These are phyloP conservation scores for Nematodospora anomalae DNA, from an alignment of 1,139 yeast genomes.

Conservation along the genomic window DNA sequence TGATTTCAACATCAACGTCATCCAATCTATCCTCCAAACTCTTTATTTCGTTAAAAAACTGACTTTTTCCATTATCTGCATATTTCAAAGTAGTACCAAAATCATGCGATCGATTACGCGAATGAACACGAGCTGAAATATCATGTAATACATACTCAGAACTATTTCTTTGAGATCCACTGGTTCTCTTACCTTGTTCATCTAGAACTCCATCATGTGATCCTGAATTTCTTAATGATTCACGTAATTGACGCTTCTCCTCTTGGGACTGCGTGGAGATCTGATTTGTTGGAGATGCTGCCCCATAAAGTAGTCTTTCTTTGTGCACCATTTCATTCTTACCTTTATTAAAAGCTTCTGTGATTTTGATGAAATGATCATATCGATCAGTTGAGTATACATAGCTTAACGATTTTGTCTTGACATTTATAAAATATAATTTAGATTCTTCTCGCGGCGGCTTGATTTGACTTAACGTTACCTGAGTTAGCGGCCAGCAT, in stretches of 20 bases:
- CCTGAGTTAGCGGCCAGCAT: conserved; percentile 74
- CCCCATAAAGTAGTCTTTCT: conserved; percentile 43
- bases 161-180: conserved; percentile 34
- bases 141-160: conserved; percentile 50
- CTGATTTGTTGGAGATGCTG: conserved; percentile 13
- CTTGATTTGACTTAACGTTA: conserved; percentile 47
- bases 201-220: conserved; percentile 27
- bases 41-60: conserved; percentile 45
- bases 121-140: conserved; percentile 55
- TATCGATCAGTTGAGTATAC: conserved; percentile 66
- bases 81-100: conserved; percentile 22
- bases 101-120: conserved; percentile 54
- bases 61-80: conserved; percentile 23
- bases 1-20: conserved; percentile 64
- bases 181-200: conserved; percentile 25
- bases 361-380: conserved; percentile 58
- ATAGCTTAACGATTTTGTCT: conserved; percentile 49
- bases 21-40: conserved; percentile 62
- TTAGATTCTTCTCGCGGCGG: conserved; percentile 25
- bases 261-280: conserved; percentile 25
- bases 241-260: conserved; percentile 43
- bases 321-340: conserved; percentile 57
- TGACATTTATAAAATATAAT: conserved; percentile 46
- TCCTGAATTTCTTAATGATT: conserved; percentile 42
- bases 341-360: conserved; percentile 63